Evolutionary conservation across 1,284 basidiomycete genomes (phyloP), one percentile per base, ranked within the genome.

Genomic region (Malassezia brasiliensis): DNA sequence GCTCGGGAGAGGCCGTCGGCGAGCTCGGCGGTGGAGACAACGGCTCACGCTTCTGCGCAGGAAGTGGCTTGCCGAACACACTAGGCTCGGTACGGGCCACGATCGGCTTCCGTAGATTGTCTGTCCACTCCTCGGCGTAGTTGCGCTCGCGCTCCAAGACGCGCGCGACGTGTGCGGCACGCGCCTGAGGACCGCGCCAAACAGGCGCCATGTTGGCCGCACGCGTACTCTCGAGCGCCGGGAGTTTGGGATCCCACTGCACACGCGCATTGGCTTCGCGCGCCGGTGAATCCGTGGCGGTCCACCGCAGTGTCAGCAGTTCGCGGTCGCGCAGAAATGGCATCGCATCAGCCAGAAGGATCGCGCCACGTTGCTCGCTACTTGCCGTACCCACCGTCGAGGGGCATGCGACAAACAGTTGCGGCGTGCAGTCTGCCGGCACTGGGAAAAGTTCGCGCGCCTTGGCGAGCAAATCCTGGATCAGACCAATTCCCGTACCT

Each of bases 311-410:
- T 31, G 66, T 60, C 19, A 72, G 50, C 8, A 69, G 53, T 37
- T 72, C 70, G 19, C 70, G 59, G 41, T 72, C 70, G 42, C 65
- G 62, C 8, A 72, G 56, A 40, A 68, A 68, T 6, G 64, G 64
- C 51, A 67, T 61, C 1, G 67, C 63, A 47, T 72, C 70, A 20
- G 64, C 41, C n/a, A 70, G 57, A 22, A 72, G 51, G 52, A 69
- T 62, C 25, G 68, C 68, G 14, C 55, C 55, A 17, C 55, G 50
- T 50, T 50, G 50, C 38, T 57, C 55, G 31, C 64, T 55, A 51
- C 62, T 60, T 17, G 69, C 61, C 1, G 58, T 41, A 8, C 64
- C 67, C 17, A 69, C 58, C 2, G 67, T 62, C 2, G 55, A 45
- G 7, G 19, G 47, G 10, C 47, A 50, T 22, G 50, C 19, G 39